Conservation (phyloP, 768 basidiomycete genomes). For the Lactarius hatsudake region DNA sequence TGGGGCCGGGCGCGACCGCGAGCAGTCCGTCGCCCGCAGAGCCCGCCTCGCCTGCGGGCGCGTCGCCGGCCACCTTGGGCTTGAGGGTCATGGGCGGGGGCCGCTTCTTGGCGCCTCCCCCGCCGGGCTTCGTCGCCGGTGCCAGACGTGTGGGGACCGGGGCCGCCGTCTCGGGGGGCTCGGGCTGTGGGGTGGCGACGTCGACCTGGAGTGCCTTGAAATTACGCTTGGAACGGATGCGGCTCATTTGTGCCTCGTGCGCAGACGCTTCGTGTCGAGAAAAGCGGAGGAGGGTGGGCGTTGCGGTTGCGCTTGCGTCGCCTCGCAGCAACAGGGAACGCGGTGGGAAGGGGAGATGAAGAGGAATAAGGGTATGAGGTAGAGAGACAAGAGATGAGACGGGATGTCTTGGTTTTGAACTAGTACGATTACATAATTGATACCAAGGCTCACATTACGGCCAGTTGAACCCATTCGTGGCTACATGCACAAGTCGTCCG, state of each 20-base stretch:
- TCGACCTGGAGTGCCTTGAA: conserved; percentile 83
- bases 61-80: conserved; percentile 56
- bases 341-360: neutral
- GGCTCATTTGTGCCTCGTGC: conserved; percentile 38
- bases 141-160: conserved; percentile 34
- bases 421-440: conserved; percentile 10
- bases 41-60: conserved; percentile 28
- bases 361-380: neutral
- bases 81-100: conserved; percentile 83
- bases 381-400: conserved; percentile 2
- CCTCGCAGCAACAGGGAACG: neutral
- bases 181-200: conserved; percentile 44
- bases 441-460: too few species aligned
- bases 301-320: neutral
- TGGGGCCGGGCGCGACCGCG: conserved; percentile 44
- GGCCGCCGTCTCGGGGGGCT: conserved; percentile 41
- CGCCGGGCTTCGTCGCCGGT: conserved; percentile 34
- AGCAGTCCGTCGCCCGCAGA: conserved; percentile 45
- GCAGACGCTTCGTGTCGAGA: neutral
- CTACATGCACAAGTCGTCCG: too few species aligned
- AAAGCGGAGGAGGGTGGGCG: neutral
- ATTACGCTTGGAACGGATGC: conserved; percentile 87
- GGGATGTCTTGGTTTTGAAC: conserved; percentile 22
- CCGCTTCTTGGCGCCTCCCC: conserved; percentile 58
- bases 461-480: too few species aligned